Conservation (phyloP, 2,329 filamentous ascomycete genomes). For the Purpureocillium takamizusanense region DNA sequence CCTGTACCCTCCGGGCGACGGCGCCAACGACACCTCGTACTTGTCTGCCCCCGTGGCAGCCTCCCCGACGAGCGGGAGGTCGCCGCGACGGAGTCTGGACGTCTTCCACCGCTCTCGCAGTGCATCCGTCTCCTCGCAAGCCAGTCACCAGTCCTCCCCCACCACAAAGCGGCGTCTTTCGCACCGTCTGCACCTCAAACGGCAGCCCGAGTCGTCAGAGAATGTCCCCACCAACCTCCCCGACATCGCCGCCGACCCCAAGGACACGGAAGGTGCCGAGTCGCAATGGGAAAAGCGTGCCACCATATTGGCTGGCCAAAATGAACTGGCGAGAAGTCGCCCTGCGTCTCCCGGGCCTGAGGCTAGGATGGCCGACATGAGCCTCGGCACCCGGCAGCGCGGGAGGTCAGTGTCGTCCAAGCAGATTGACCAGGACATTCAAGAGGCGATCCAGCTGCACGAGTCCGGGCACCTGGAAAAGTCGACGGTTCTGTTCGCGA, state of each 20-base stretch:
- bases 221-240: slow-evolving; percentile 76
- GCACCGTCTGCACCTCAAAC: slow-evolving; percentile 60
- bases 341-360: slow-evolving; percentile 26
- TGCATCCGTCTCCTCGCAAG: slow-evolving; percentile 33
- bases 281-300: slow-evolving; percentile 87
- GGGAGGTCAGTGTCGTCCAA: slow-evolving; percentile 33
- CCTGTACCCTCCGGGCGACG: slow-evolving; percentile 55
- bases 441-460: slow-evolving; percentile 90
- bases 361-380: slow-evolving; percentile 19
- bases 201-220: slow-evolving; percentile 50
- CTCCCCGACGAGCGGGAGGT: slow-evolving; percentile 9
- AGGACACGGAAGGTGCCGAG: slow-evolving; percentile 43
- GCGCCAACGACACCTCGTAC: slow-evolving; percentile 14
- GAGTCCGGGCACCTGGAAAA: slow-evolving; percentile 70
- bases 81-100: slow-evolving; percentile 33
- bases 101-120: slow-evolving; percentile 40
- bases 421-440: slow-evolving; percentile 63
- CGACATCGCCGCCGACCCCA: slow-evolving; percentile 48
- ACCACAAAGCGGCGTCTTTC: slow-evolving; percentile 47
- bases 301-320: slow-evolving; percentile 70
- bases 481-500: slow-evolving; percentile 79
- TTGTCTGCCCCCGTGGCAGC: background rate
- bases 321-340: slow-evolving; percentile 36
- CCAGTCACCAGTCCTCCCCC: slow-evolving; percentile 20
- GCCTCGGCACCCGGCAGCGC: slow-evolving; percentile 9